These are phyloP conservation scores for Saxispiralis lemnorum DNA, from an alignment of 495 filamentous ascomycete species.

Conservation along the genomic window DNA sequence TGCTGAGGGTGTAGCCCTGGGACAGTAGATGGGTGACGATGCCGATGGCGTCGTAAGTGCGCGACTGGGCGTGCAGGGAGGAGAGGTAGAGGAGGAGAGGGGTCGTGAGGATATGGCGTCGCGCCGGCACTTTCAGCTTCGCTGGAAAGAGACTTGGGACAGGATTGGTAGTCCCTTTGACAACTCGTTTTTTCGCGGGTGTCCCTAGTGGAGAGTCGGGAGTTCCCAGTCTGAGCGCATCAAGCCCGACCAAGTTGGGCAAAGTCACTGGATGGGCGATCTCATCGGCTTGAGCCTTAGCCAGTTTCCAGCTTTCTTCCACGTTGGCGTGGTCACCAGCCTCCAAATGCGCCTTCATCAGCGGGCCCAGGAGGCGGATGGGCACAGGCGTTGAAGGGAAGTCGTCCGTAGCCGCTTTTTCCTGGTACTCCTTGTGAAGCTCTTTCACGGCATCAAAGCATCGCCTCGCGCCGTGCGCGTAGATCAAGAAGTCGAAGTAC, in stretches of 20 bases:
- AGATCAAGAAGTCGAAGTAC: constrained; percentile 45
- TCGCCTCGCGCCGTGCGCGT: constrained; percentile 39
- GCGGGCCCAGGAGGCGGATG: constrained; percentile 39
- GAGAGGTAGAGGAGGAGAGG: constrained; percentile 44
- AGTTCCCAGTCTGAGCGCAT: too few species aligned
- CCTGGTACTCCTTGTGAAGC: constrained; percentile 38
- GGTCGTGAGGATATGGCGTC: constrained; percentile 39
- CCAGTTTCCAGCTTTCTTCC: constrained; percentile 46
- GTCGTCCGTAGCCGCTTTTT: constrained; percentile 15
- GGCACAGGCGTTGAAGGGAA: constrained; percentile 24
- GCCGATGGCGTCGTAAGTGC: constrained; percentile 30
- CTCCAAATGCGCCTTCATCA: constrained; percentile 45
- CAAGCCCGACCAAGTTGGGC: too few species aligned
- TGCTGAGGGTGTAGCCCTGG: constrained; percentile 50
- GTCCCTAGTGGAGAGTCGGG: too few species aligned
- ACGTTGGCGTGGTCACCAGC: constrained; percentile 40
- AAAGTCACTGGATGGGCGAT: constrained; percentile 21
- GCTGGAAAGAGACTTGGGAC: too few species aligned
- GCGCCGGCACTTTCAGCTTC: constrained; percentile 28
- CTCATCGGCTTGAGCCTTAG: constrained; percentile 33
- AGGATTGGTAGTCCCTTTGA: too few species aligned
- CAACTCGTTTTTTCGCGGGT: too few species aligned
- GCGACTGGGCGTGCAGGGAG: constrained; percentile 31
- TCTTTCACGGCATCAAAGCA: constrained; percentile 36
- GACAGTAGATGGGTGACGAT: constrained; percentile 34